These are phyloP conservation scores for Gossypium anomalum DNA, from an alignment of 345 rosid genomes.

Conservation along the genomic window DNA sequence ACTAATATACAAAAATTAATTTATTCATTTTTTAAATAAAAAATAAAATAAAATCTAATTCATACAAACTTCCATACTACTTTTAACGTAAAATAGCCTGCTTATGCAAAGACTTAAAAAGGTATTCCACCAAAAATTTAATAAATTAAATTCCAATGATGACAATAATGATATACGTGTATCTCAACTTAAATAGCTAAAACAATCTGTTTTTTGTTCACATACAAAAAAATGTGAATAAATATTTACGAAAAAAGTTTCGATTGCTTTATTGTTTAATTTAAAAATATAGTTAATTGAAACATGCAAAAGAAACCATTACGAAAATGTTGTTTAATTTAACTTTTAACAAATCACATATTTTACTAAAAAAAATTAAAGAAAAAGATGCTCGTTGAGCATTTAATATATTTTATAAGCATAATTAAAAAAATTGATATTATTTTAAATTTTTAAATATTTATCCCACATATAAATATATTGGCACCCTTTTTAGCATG, in stretches of 20 bases:
- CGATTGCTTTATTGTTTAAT: not conserved
- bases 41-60: no score
- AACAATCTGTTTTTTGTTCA: not conserved
- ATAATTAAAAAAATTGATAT: no score
- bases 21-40: no score
- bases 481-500: not conserved
- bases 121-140: not conserved
- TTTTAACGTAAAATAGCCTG: not conserved
- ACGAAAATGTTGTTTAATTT: not conserved
- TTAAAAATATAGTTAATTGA: not conserved
- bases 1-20: no score
- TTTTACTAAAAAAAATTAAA: no score
- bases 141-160: not conserved
- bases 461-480: no score
- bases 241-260: not conserved
- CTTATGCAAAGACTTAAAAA: not conserved
- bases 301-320: not conserved
- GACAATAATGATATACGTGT: not conserved
- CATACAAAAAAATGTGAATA: no score
- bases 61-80: not conserved
- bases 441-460: no score
- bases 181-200: not conserved
- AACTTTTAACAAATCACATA: no score
- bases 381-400: not conserved
- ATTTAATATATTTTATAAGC: no score